Base-by-base conservation (phyloP, 352 stramenopile species). In the Phytophthora quininea region DNA sequence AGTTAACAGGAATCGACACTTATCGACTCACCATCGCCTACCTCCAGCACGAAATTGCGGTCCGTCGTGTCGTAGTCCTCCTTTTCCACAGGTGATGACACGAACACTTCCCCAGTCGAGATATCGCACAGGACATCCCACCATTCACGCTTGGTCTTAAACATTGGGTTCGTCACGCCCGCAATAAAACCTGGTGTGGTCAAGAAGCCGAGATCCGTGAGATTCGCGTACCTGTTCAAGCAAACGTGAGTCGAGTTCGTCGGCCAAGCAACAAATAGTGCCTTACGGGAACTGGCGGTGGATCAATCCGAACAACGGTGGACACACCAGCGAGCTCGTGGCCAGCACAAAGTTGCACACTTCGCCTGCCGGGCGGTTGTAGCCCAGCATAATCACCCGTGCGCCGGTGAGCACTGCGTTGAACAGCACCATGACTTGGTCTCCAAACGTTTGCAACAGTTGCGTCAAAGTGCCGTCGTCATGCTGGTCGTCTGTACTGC, bases 151-250 rank as follows among this genome's bases (percentile, higher is more conserved):
- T 96, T 95, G 54, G 85, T 89, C 66, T 96, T 95, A 64, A 97
- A 97, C 90, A 97, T 97, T 1, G 91, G 91, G 56, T 97, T 97
- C 15, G 90, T 97, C 58, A 97, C 90, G 3, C 91, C 91, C 33
- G 91, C 91, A 65, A 97, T 95, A 73, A 86, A 97, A 1, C 90
- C 90, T 0, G 88, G 87, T 15, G 79, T 92, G 1, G 77, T 79
- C 29, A 97, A 60, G 61, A 97, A 97, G 38, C 80, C 83, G 54
- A 97, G 70, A 70, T 97, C 90, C 8, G 89, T 96, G 15, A 97
- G 57, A 51, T 96, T 97, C 12, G 91, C 90, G 63, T 97, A 96
- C 30, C 82, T 89, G 38, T 42, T 1, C 7, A 53, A 12, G 58
- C 29, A 37, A 6, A 27, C 14, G 15, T 49, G 24, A 49, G 15